These are phyloP conservation scores for Mangifera indica DNA, from an alignment of 345 rosid species.

Conservation along the genomic window DNA sequence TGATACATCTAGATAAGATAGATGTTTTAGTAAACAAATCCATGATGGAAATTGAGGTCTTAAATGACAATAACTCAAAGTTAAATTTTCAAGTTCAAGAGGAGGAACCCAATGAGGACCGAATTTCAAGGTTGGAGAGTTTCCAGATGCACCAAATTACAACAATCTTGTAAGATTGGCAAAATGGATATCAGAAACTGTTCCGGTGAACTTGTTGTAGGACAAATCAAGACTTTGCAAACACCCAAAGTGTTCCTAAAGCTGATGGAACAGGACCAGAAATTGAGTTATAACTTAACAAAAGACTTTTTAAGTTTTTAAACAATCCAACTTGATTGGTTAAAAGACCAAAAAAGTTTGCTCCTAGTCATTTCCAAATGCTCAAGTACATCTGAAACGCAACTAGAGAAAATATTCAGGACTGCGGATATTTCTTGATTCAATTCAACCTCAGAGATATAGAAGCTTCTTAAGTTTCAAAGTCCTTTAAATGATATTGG, in stretches of 20 bases:
- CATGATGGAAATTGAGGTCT: too few species aligned
- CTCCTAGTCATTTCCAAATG: neutral
- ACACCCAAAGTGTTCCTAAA: neutral
- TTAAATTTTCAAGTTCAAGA: too few species aligned
- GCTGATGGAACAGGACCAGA: neutral
- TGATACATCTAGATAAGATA: too few species aligned
- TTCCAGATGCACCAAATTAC: neutral
- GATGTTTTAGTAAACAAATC: too few species aligned
- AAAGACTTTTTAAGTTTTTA: neutral
- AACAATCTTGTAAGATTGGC: conserved; percentile 25
- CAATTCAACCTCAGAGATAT: neutral
- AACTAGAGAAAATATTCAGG: neutral
- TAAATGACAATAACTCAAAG: too few species aligned
- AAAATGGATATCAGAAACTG: too few species aligned
- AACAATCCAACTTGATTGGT: neutral
- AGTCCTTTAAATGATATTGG: neutral
- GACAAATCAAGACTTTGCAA: neutral
- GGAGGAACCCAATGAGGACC: too few species aligned
- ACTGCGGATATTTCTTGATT: neutral
- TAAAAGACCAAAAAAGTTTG: neutral
- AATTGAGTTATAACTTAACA: neutral
- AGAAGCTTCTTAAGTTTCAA: neutral
- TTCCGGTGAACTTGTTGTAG: conserved; percentile 9
- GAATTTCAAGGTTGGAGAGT: too few species aligned
- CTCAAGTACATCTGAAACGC: neutral